Percentiles rank a stretch among this genome's conserved stretches.
Conservation (phyloP, 306 rosid species). For the Trifolium fragiferum region DNA sequence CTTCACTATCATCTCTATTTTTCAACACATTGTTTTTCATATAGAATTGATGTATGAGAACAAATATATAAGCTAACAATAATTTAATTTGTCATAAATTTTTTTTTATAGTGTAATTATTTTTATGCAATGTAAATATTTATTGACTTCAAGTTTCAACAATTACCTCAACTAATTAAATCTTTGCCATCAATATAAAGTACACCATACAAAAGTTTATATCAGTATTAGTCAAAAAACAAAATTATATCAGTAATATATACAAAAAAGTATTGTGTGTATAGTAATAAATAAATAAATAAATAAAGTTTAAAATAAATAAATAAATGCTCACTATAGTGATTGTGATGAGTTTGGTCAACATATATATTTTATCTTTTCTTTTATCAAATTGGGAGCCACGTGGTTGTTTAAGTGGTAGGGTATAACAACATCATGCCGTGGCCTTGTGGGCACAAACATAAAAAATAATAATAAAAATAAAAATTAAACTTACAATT, state of each 20-base stretch:
- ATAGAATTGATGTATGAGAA: not conserved
- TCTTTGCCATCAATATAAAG: no score
- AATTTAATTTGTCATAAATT: no score
- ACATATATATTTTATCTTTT: not conserved
- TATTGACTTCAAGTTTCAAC: no score
- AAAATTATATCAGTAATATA: no score
- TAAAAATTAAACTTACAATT: not conserved
- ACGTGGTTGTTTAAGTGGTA: slow-evolving; percentile 38
- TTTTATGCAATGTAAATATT: no score
- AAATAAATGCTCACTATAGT: not conserved
- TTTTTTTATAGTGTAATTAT: no score
- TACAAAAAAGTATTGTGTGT: not conserved
- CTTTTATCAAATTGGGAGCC: slow-evolving; percentile 25
- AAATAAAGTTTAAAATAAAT: not conserved
- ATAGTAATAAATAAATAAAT: not conserved
- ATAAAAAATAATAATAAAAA: not conserved
- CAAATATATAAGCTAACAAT: not conserved
- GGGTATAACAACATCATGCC: slow-evolving; percentile 3
- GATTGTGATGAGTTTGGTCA: not conserved
- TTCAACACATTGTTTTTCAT: not conserved
- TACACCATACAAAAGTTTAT: no score
- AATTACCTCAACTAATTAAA: no score
- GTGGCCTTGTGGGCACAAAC: not conserved
- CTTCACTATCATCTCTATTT: not conserved
- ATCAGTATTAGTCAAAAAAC: no score